phyloP scores from a whole-genome alignment of 257 asterid genomes.

The Eucommia ulmoides region DNA sequence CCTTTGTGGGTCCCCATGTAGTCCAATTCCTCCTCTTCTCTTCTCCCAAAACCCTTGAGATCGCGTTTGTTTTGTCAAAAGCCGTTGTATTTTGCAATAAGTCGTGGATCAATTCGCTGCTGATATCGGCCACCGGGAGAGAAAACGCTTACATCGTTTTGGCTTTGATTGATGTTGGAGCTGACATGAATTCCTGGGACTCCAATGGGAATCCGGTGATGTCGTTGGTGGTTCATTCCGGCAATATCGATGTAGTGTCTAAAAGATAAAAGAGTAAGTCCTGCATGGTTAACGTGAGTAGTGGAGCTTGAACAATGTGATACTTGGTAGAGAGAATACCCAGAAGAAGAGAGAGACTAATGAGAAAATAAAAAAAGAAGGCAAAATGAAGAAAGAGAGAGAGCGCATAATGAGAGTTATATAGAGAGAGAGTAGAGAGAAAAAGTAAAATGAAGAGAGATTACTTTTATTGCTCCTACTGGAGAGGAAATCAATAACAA shows the following conservation, averaged over 20 bases:
- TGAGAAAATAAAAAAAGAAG: too few species aligned
- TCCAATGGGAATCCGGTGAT: slow-evolving; percentile 17
- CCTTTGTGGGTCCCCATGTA: slow-evolving; percentile 40
- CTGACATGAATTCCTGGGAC: slow-evolving; percentile 32
- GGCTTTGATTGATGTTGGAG: slow-evolving; percentile 49
- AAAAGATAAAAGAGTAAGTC: too few species aligned
- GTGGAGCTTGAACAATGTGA: too few species aligned
- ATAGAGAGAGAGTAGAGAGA: too few species aligned
- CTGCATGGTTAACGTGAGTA: too few species aligned
- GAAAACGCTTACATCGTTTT: slow-evolving; percentile 29
- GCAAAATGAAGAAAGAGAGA: too few species aligned
- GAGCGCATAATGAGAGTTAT: too few species aligned
- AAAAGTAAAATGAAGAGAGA: too few species aligned
- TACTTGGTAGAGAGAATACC: too few species aligned
- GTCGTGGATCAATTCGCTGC: slow-evolving; percentile 33
- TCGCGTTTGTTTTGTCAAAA: slow-evolving; percentile 21
- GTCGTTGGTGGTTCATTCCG: slow-evolving; percentile 40
- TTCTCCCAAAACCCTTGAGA: slow-evolving; percentile 17
- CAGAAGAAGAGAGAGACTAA: too few species aligned
- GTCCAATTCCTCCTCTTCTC: slow-evolving; percentile 49
- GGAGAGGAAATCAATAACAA: too few species aligned
- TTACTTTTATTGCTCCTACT: too few species aligned
- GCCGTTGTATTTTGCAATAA: slow-evolving; percentile 40
- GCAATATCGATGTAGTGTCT: slow-evolving; percentile 25
- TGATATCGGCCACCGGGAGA: slow-evolving; percentile 23